Base-by-base conservation (phyloP, 1,284 basidiomycete species). In the Malassezia psittaci region DNA sequence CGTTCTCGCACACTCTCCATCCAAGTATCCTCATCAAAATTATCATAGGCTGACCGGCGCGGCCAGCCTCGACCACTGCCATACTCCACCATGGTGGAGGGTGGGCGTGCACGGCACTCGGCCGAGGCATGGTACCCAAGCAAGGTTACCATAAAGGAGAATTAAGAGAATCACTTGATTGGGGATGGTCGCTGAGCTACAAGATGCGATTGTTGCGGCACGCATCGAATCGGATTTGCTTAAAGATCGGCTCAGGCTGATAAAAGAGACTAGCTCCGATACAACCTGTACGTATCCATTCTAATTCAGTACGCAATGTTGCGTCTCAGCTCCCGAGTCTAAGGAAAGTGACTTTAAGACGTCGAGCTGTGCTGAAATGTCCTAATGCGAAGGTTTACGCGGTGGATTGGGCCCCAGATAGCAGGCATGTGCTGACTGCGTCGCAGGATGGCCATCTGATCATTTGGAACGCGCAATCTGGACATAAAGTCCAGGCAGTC, bases 351-450 rank as follows among this genome's bases (percentile, higher is more conserved):
- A 85, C 93, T 33, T 90, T 98, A 86, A 88, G 90, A 67, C 87
- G 89, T 45, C 84, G 91, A 59, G 85, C 93, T 63, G 89, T 90
- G 58, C 83, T 98, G 67, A 87, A 91, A 71, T 93, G 93, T 43
- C 94, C 96, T 78, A 82, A 96, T 56, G 91, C 93, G 65, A 99
- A 99, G 81, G 96, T 99, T 75, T 96, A 96, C 77, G 91, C 94
- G 47, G 93, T 98, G 86, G 93, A 96, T 77, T 99, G 94, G 94
- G 86, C 93, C 16, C 85, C 85, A 55, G 94, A 98, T 79, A 84
- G 89, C 73, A 82, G 90, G 69, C 94, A 98, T 79, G 83, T 98
- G 61, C 93, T 99, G 41, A 96, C 93, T 11, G 93, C 94, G 21
- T 96, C 93, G 4, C 93, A 99, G 76, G 93, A 99, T 74, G 94